phyloP scores from a whole-genome alignment of 2,329 filamentous ascomycete species.

The Ophiostoma tasmaniense region DNA sequence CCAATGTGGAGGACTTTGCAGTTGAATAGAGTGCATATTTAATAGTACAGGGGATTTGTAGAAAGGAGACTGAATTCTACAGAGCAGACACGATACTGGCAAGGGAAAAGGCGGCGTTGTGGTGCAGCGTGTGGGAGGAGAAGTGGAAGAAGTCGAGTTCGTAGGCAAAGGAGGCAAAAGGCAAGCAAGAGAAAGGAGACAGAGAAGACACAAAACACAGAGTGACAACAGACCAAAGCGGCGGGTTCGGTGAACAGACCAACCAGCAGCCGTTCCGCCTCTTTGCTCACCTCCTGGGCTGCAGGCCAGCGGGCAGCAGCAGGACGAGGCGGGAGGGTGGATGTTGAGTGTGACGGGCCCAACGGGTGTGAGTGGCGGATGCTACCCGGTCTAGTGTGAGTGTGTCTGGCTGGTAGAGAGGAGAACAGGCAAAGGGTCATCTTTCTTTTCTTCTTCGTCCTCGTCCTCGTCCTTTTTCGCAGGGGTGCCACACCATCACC shows the following conservation, averaged over 20 bases:
- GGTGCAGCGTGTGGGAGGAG: not conserved
- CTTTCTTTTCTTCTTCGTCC: not conserved
- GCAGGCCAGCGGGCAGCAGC: not conserved
- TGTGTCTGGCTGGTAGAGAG: not conserved
- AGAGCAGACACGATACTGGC: not conserved
- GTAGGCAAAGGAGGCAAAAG: not conserved
- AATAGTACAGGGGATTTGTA: not conserved
- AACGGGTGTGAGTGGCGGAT: constrained; percentile 12
- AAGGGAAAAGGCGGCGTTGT: not conserved
- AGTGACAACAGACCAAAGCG: not conserved
- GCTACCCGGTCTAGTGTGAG: not conserved
- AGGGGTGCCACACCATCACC: not conserved
- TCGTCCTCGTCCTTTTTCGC: not conserved
- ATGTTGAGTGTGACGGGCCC: constrained; percentile 5
- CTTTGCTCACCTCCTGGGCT: constrained; percentile 13
- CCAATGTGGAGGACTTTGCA: constrained; percentile 5
- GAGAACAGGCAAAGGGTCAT: not conserved
- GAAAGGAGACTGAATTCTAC: not conserved
- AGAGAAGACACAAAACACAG: not conserved
- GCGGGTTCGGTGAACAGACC: constrained; percentile 18
- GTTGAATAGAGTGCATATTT: not conserved
- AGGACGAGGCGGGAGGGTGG: constrained; percentile 5
- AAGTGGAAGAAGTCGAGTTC: not conserved
- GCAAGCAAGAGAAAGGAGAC: not conserved
- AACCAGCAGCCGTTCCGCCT: constrained; percentile 18